A percentile compares a stretch with the other conserved stretches of the same genome.
Evolutionary conservation across 257 asterid genomes (phyloP).

Genomic region (Fraxinus cuspidata): DNA sequence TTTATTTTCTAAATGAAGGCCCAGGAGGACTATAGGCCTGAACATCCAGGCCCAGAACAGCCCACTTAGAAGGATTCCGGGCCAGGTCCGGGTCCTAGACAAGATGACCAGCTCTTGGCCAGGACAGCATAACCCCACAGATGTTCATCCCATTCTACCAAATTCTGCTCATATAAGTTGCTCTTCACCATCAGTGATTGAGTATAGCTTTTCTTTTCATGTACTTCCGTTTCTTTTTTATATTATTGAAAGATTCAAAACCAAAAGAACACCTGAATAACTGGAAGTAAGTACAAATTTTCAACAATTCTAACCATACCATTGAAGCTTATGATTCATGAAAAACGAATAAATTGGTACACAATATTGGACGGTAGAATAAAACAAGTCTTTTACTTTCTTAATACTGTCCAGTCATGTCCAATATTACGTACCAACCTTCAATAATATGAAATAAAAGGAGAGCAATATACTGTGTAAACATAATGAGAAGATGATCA

Average conservation of each 20-base stretch:
- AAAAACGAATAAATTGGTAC: too few species aligned
- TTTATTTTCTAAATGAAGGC: not conserved
- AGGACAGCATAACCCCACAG: constrained; percentile 22
- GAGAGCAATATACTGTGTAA: not conserved
- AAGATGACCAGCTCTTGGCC: not conserved
- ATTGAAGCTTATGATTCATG: not conserved
- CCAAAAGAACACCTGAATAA: too few species aligned
- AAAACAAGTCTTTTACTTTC: not conserved
- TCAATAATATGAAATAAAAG: too few species aligned
- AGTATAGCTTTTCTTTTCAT: constrained; percentile 31
- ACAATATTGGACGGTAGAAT: not conserved
- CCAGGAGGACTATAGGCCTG: not conserved
- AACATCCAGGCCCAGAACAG: too few species aligned
- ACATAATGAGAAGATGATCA: not conserved
- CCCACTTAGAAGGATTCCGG: too few species aligned
- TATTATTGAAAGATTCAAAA: too few species aligned
- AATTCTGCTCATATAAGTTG: constrained; percentile 46
- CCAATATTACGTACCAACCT: not conserved
- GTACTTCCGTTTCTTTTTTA: not conserved
- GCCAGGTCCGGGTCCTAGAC: not conserved
- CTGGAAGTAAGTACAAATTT: too few species aligned
- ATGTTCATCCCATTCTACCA: constrained; percentile 71
- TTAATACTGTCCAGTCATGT: too few species aligned
- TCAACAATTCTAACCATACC: not conserved
- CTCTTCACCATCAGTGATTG: constrained; percentile 28